Conservation (phyloP, 768 basidiomycete genomes). For the Leccinum incarnatum region DNA sequence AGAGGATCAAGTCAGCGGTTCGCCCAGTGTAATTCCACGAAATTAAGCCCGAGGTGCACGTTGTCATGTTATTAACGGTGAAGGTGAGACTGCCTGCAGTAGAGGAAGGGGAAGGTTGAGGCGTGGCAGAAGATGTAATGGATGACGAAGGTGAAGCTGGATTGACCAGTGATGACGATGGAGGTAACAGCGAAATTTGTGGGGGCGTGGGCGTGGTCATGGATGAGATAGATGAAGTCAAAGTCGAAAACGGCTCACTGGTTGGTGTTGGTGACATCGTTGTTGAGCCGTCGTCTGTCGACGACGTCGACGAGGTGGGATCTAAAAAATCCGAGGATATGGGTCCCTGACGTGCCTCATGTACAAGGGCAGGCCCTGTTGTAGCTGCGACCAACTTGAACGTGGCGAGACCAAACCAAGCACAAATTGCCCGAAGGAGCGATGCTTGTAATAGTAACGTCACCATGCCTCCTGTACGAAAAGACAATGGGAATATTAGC, state of each 20-base stretch:
- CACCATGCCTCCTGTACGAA: slow-evolving; percentile 9
- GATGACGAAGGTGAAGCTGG: slow-evolving; percentile 10
- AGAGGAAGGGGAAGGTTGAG: slow-evolving; percentile 13
- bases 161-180: slow-evolving; percentile 7
- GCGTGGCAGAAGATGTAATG: slow-evolving; percentile 10
- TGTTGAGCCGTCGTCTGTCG: background rate
- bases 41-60: slow-evolving; percentile 34
- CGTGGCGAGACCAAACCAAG: slow-evolving; percentile 11
- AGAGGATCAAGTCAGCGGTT: slow-evolving; percentile 29
- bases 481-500: background rate
- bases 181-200: background rate
- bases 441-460: slow-evolving; percentile 6
- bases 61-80: slow-evolving; percentile 30
- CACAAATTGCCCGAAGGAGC: background rate
- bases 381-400: slow-evolving; percentile 17
- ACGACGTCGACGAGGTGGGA: slow-evolving; percentile 8
- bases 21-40: slow-evolving; percentile 42
- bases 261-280: slow-evolving; percentile 16
- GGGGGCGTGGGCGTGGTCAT: background rate
- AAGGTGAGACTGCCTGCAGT: slow-evolving; percentile 21
- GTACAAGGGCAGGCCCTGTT: slow-evolving; percentile 8
- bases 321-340: slow-evolving; percentile 1
- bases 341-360: slow-evolving; percentile 25
- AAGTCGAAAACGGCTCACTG: slow-evolving; percentile 13
- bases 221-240: slow-evolving; percentile 7